These are phyloP conservation scores for Acanthamoeba castellanii DNA, from an alignment of 208 protist species.

Conservation along the genomic window DNA sequence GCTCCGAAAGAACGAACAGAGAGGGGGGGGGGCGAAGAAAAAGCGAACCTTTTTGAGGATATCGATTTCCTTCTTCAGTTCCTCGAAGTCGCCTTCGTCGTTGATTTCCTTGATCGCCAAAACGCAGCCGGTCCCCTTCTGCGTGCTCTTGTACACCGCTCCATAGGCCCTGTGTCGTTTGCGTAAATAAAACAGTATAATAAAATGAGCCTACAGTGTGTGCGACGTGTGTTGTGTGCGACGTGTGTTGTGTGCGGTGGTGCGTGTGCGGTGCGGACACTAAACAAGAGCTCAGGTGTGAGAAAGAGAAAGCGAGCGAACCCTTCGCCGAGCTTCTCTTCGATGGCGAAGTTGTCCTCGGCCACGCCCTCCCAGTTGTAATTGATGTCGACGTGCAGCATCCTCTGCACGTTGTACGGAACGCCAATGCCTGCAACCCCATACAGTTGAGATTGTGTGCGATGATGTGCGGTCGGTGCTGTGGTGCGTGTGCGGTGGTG, in stretches of 20 bases:
- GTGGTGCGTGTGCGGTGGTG: not conserved
- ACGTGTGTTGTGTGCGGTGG: too few species aligned
- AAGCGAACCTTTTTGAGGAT: not conserved
- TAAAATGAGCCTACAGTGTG: not conserved
- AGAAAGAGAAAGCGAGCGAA: not conserved
- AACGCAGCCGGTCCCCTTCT: not conserved
- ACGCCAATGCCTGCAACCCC: slow-evolving; percentile 22
- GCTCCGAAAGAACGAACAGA: not conserved
- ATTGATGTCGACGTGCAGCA: slow-evolving; percentile 17
- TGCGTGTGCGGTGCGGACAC: too few species aligned
- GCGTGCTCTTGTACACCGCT: not conserved
- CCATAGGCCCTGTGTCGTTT: not conserved
- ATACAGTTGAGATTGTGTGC: not conserved
- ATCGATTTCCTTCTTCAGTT: slow-evolving; percentile 12
- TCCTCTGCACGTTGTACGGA: slow-evolving; percentile 31
- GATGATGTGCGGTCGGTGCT: too few species aligned
- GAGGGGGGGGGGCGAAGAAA: not conserved
- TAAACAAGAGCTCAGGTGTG: too few species aligned
- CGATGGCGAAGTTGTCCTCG: slow-evolving; percentile 21
- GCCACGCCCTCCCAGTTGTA: slow-evolving; percentile 46
- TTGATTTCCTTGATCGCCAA: slow-evolving; percentile 29
- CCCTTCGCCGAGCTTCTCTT: slow-evolving; percentile 58
- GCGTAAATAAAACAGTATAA: not conserved
- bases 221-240: too few species aligned
- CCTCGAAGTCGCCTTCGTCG: not conserved